Evolutionary conservation across 768 basidiomycete species (phyloP), one percentile per base, ranked within the genome.

Genomic region (Lactarius quietus): DNA sequence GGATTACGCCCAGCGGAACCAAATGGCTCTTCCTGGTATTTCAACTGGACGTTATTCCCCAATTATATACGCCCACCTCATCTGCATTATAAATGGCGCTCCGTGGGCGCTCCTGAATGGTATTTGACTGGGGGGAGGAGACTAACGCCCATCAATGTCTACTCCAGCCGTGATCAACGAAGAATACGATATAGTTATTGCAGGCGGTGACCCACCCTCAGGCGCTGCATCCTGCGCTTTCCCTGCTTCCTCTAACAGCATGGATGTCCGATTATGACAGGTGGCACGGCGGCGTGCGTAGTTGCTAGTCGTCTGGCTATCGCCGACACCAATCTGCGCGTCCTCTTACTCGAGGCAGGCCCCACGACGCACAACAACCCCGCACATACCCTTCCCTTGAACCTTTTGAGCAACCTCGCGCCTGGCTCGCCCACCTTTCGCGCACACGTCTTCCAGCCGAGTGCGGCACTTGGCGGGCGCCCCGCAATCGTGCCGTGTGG

Each of bases 321-420:
- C 0, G 82, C 84, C 0, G 81, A 86, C 48, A 81, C 85, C 0
- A 72, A 74, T 3, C 73, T 88, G 56, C 84, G 78, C 69, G 85
- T 88, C 54, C 80, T 88, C 12, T 71, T 88, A 51, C 70, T 88
- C 33, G 87, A 89, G 74, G 78, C 82, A 18, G 87, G 87, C 2
- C 77, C 79, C 6, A 80, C 83, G 63, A 82, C 82, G 0, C 73
- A 75, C 28, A 78, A 85, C 41, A 38, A 82, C 8, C 76, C 74
- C 12, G 66, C 68, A 3, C 84, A 88, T 69, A 73, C 77, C 14
- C 85, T 86, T 57, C 86, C 87, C 3, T 86, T 78, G 5, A 79
- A 80, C 26, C 85, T 73, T 70, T 75, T 82, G 45, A 70, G 71
- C 33, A 80, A 85, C 67, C 70, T 85, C 1, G 62, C 69, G 0